phyloP scores from a whole-genome alignment of 495 filamentous ascomycete genomes.

The Schizothecium vesticola region DNA sequence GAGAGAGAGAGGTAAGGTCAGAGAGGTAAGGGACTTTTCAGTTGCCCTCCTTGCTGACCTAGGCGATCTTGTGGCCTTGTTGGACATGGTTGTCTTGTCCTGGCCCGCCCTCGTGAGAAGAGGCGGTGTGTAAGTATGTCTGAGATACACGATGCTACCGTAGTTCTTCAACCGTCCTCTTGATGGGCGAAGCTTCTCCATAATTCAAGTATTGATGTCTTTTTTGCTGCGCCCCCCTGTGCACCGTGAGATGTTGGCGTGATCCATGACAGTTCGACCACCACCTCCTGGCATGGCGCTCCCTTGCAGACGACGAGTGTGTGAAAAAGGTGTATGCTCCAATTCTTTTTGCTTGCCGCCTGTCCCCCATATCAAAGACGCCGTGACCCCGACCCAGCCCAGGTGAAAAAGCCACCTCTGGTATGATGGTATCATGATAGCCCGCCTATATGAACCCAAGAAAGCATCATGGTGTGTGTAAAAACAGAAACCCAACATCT shows the following conservation, averaged over 20 bases:
- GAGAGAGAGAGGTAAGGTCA: background rate
- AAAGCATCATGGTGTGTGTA: conserved; percentile 2
- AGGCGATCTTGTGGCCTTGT: background rate
- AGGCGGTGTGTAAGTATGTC: background rate
- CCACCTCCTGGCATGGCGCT: too few species aligned
- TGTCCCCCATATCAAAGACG: background rate
- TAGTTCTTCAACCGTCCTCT: background rate
- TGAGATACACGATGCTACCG: background rate
- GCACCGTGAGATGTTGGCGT: too few species aligned
- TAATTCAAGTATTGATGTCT: background rate
- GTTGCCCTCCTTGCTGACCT: background rate
- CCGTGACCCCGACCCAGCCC: background rate
- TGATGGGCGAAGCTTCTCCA: background rate
- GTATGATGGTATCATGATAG: background rate
- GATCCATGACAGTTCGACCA: background rate
- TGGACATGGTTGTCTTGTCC: background rate
- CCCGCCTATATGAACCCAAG: background rate
- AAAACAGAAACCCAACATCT: background rate
- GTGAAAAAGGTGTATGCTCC: background rate
- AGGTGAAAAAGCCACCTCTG: background rate
- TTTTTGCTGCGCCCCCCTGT: background rate
- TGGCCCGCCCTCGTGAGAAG: background rate
- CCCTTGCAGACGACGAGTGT: background rate
- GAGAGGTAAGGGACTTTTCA: background rate
- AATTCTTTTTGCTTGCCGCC: background rate